A percentile compares a stretch with the other conserved stretches of the same genome.
Evolutionary conservation across 2,329 filamentous ascomycete species (phyloP).

Genomic region (Colletotrichum sp.): DNA sequence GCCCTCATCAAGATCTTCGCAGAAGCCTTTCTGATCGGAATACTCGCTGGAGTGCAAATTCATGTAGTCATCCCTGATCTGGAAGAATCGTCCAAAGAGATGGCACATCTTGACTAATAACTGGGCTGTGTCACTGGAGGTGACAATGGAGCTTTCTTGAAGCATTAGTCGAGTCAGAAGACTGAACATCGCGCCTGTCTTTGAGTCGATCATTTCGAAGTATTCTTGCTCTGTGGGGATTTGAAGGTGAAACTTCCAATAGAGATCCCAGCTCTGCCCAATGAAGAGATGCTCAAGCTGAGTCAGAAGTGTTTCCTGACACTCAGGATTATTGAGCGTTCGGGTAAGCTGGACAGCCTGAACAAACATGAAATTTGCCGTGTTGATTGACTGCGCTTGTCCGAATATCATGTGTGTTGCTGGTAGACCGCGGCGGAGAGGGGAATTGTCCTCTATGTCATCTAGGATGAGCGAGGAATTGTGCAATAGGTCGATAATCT

Average conservation of each 20-base stretch:
- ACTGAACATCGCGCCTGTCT: slow-evolving; percentile 28
- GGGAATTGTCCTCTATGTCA: slow-evolving; percentile 42
- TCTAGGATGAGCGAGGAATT: slow-evolving; percentile 30
- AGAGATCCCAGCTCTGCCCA: slow-evolving; percentile 33
- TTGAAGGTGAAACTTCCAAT: slow-evolving; percentile 26
- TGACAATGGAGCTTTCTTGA: not conserved
- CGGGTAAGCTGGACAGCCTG: slow-evolving; percentile 24
- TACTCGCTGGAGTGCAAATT: slow-evolving; percentile 36
- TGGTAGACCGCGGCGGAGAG: slow-evolving; percentile 36
- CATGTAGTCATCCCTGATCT: slow-evolving; percentile 37
- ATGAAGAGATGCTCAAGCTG: slow-evolving; percentile 25
- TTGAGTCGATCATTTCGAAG: slow-evolving; percentile 30
- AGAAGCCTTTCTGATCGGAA: slow-evolving; percentile 41
- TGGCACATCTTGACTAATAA: not conserved
- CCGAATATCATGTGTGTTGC: slow-evolving; percentile 41
- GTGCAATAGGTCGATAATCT: not conserved
- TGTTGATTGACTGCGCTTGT: slow-evolving; percentile 39
- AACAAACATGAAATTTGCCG: slow-evolving; percentile 33
- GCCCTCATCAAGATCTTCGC: slow-evolving; percentile 46
- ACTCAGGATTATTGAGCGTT: slow-evolving; percentile 19
- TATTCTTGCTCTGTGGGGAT: slow-evolving; percentile 30
- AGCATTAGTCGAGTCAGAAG: slow-evolving; percentile 22
- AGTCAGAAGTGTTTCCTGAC: slow-evolving; percentile 27
- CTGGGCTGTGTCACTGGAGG: not conserved
- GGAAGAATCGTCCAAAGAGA: slow-evolving; percentile 33